Evolutionary conservation across 1,284 basidiomycete species (phyloP), one percentile per base, ranked within the genome.

Genomic region (Pseudozyma pruni): DNA sequence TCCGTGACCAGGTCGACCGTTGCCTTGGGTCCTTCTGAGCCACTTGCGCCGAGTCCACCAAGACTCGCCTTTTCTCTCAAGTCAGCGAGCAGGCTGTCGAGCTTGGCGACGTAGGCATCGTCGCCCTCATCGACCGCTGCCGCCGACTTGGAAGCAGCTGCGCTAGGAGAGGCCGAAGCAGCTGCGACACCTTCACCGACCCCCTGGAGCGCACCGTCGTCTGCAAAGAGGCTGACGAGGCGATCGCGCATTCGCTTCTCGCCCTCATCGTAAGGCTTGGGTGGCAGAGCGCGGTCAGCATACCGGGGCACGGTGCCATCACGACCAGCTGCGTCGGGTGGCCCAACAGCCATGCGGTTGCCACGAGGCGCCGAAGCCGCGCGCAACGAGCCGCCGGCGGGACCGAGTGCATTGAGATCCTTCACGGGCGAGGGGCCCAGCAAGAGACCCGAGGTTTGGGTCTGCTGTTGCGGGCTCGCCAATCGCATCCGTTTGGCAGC

Each of bases 1-100:
- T 99, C 96, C 34, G 79, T 79, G 43, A 81, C 72, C 22, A 89
- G 83, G 53, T 90, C 87, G 4, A 92, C 81, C 4, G 91, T 86
- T 3, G 85, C 78, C 17, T 78, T 76, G 0, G 90, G 87, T 68
- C 91, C 89, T 61, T 91, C 90, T 23, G 86, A 85, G 68, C 88
- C 86, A 67, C 87, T 89, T 51, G 92, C 88, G 25, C 87, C 85
- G 9, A 88, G 86, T 22, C 73, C 71, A 29, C 70, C 73, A 3
- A 75, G 57, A 32, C 71, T 73, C 13, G 63, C 67, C 31, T 56
- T 70, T 27, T 72, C 62, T 19, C 56, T 39, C 32, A 78, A 47
- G 33, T 76, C 76, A 10, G 38, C 35, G 8, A 78, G 62, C 27
- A 78, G 40, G 14, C 35, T 31, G 40, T 72, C 59, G 52, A 72